Conservation (phyloP, 768 basidiomycete species). For the Boletus coccyginus region DNA sequence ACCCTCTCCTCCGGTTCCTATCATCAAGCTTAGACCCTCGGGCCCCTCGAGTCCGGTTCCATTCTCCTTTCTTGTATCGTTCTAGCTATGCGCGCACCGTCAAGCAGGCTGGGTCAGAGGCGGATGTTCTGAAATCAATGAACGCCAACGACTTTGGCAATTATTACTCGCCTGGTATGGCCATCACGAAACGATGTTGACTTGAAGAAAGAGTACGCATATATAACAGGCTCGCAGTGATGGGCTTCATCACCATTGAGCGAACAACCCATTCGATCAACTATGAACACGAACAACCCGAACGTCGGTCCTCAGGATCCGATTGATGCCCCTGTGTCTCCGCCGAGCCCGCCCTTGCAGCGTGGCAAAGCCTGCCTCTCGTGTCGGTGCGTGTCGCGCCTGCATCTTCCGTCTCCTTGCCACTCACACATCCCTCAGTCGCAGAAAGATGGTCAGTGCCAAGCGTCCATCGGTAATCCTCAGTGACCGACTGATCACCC, state of each 20-base stretch:
- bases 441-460: slow-evolving; percentile 45
- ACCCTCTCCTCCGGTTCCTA: not conserved
- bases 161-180: not conserved
- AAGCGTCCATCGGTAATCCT: too few relatives aligned
- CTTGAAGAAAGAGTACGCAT: not conserved
- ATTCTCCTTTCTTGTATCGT: not conserved
- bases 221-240: slow-evolving; percentile 7
- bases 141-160: not conserved
- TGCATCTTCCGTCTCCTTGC: not conserved
- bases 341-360: slow-evolving; percentile 31
- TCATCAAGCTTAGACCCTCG: too few relatives aligned
- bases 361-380: slow-evolving; percentile 51
- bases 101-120: not conserved
- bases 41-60: not conserved
- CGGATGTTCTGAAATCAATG: not conserved
- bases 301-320: slow-evolving; percentile 6
- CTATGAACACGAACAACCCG: not conserved
- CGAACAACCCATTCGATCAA: not conserved
- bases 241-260: not conserved
- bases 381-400: slow-evolving; percentile 42
- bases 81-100: not conserved
- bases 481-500: not conserved
- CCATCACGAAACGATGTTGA: not conserved
- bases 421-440: slow-evolving; percentile 26
- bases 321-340: not conserved